A percentile compares a stretch with the other conserved stretches of the same genome.
phyloP scores from a whole-genome alignment of 495 filamentous ascomycete genomes.

The Tuber umbilicatum region DNA sequence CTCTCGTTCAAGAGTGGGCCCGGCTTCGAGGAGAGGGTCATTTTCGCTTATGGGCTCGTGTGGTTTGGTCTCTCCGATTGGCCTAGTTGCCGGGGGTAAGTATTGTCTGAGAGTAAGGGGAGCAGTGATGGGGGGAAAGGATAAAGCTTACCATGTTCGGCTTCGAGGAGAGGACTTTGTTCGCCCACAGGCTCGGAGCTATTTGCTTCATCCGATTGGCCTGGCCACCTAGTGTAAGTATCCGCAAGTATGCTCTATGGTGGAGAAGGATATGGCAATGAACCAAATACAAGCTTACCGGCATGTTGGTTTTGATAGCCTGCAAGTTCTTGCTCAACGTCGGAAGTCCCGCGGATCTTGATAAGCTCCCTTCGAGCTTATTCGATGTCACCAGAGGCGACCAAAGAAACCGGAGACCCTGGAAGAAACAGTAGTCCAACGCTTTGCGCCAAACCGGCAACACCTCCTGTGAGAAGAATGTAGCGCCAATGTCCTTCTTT shows the following conservation, averaged over 20 bases:
- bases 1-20: not conserved
- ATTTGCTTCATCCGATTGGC: too few relatives aligned
- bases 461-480: slow-evolving; percentile 68
- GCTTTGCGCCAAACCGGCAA: slow-evolving; percentile 59
- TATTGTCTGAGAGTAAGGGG: not conserved
- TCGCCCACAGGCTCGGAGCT: too few relatives aligned
- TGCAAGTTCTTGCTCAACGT: slow-evolving; percentile 67
- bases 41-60: slow-evolving; percentile 42
- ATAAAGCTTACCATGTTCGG: not conserved
- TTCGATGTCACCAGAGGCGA: slow-evolving; percentile 56
- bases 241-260: slow-evolving; percentile 3
- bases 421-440: slow-evolving; percentile 63
- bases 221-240: too few relatives aligned
- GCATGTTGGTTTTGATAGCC: slow-evolving; percentile 43
- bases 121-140: too few relatives aligned
- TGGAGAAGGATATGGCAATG: not conserved
- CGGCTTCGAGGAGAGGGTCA: slow-evolving; percentile 46
- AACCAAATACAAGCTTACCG: not conserved
- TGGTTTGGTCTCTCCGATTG: not conserved
- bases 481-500: too few relatives aligned
- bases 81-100: not conserved
- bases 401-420: slow-evolving; percentile 81
- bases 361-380: slow-evolving; percentile 61
- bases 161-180: slow-evolving; percentile 38
- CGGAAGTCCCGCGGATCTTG: slow-evolving; percentile 63